A percentile compares a stretch with the other conserved stretches of the same genome.
These are phyloP conservation scores for Rhodamnia rubescens DNA, from an alignment of 345 rosid species.

Conservation along the genomic window DNA sequence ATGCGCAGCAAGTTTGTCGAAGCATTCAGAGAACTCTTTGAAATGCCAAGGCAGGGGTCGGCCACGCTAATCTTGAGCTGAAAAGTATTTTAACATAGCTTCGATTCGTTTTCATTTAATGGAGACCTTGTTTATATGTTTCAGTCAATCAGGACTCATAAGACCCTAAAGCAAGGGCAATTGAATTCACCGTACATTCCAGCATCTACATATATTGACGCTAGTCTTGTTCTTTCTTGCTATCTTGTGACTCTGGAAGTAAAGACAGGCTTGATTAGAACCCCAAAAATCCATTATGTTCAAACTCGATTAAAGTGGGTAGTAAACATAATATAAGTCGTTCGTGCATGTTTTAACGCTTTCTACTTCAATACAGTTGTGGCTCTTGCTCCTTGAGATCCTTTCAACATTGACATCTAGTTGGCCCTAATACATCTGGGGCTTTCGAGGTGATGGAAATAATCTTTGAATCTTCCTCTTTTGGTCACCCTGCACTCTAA, in stretches of 20 bases:
- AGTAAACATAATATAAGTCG: too few species aligned
- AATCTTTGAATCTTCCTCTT: neutral
- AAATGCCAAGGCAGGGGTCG: slow-evolving; percentile 15
- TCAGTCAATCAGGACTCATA: neutral
- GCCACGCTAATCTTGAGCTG: slow-evolving; percentile 17
- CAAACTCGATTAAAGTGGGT: neutral
- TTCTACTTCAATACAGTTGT: neutral
- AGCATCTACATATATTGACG: neutral
- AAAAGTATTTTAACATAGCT: slow-evolving; percentile 3
- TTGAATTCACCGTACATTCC: neutral
- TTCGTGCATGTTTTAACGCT: too few species aligned
- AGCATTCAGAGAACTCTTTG: slow-evolving; percentile 25
- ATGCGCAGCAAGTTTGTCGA: slow-evolving; percentile 17
- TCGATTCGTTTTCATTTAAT: neutral
- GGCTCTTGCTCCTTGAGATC: neutral
- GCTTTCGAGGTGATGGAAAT: neutral
- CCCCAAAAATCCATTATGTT: neutral
- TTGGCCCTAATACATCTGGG: neutral
- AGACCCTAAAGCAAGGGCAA: neutral
- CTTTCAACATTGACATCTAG: neutral
- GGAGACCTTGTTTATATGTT: neutral
- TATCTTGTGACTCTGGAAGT: neutral
- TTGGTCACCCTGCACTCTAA: neutral
- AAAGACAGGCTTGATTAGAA: too few species aligned
- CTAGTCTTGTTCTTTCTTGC: neutral